These are phyloP conservation scores for Boletus sp. DNA, from an alignment of 1,284 basidiomycete species.

Conservation along the genomic window DNA sequence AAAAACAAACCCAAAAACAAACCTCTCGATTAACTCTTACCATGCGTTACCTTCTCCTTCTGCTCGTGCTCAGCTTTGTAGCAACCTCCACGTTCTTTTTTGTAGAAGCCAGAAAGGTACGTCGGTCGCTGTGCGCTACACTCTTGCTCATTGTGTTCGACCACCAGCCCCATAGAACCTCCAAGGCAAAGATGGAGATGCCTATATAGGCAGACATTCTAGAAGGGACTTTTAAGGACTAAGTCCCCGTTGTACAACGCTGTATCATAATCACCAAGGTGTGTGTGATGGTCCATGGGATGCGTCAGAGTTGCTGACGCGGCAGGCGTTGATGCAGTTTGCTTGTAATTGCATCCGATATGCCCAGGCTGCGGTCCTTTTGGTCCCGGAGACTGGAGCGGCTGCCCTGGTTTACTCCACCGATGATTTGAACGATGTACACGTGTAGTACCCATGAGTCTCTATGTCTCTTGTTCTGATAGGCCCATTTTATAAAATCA, in stretches of 20 bases:
- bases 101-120: constrained; percentile 28
- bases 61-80: constrained; percentile 31
- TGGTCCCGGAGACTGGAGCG: constrained; percentile 15
- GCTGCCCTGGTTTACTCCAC: constrained; percentile 6
- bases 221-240: constrained; percentile 27
- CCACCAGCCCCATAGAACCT: constrained; percentile 22
- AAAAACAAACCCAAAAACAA: constrained; percentile 5
- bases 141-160: constrained; percentile 10
- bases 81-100: constrained; percentile 31
- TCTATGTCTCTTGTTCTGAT: constrained; percentile 1
- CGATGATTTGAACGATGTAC: constrained; percentile 8
- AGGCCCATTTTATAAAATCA: constrained; percentile 10
- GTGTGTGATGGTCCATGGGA: background rate
- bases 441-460: constrained; percentile 21
- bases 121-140: constrained; percentile 4
- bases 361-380: background rate
- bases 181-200: constrained; percentile 11
- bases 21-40: background rate
- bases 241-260: constrained; percentile 25
- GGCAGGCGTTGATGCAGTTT: background rate
- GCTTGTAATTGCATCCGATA: constrained; percentile 14
- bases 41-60: constrained; percentile 30
- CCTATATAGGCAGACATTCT: constrained; percentile 1
- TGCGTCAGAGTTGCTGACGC: constrained; percentile 4
- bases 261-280: constrained; percentile 29